These are phyloP conservation scores for Kondoa malvinella DNA, from an alignment of 768 basidiomycete species.

Conservation along the genomic window DNA sequence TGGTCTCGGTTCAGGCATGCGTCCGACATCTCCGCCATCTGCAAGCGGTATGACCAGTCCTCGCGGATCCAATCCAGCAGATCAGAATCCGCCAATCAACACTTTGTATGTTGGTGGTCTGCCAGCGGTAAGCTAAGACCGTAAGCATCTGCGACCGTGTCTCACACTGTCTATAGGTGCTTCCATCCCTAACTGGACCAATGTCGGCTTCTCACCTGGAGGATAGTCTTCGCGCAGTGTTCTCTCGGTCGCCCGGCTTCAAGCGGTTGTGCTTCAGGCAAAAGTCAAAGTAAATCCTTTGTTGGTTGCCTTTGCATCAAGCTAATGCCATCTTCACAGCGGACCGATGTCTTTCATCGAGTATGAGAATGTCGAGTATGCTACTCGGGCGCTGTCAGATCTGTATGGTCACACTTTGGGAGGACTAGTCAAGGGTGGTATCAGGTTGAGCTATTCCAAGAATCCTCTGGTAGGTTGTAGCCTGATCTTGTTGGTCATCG, in stretches of 20 bases:
- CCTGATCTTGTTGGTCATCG: background rate
- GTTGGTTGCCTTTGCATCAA: background rate
- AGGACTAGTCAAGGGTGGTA: conserved; percentile 82
- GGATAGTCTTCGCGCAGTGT: conserved; percentile 66
- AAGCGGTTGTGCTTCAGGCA: conserved; percentile 85
- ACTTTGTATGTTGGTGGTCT: conserved; percentile 99
- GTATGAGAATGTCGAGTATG: conserved; percentile 78
- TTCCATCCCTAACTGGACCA: conserved; percentile 31
- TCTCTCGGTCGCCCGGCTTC: conserved; percentile 62
- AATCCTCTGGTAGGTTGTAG: conserved; percentile 13
- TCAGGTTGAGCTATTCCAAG: conserved; percentile 83
- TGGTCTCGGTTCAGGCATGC: background rate
- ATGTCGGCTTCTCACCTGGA: conserved; percentile 68
- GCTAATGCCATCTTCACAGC: conserved; percentile 34
- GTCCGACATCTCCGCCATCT: conserved; percentile 1
- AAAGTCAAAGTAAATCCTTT: conserved; percentile 36
- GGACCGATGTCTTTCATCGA: conserved; percentile 99
- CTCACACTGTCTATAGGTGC: conserved; percentile 44
- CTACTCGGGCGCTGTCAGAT: conserved; percentile 71
- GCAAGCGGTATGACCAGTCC: background rate
- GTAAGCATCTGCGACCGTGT: conserved; percentile 65
- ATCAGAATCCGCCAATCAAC: conserved; percentile 96
- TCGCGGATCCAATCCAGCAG: conserved; percentile 39
- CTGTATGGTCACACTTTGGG: conserved; percentile 79
- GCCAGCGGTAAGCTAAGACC: conserved; percentile 56